Evolutionary conservation across 495 filamentous ascomycete species (phyloP).

Genomic region (Penicillium silybi): DNA sequence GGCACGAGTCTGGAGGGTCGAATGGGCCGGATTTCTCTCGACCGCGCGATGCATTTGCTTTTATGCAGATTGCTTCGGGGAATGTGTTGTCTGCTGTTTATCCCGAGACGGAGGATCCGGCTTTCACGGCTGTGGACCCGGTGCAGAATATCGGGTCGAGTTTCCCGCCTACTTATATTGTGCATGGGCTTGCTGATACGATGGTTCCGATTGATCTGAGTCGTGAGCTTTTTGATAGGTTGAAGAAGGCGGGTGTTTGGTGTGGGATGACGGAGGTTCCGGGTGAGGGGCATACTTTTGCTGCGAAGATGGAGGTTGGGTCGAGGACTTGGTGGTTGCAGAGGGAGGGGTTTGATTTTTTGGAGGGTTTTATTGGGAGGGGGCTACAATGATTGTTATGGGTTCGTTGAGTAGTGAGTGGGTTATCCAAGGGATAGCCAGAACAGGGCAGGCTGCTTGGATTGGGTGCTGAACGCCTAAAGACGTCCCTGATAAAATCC

Average conservation of each 20-base stretch:
- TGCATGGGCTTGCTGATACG: conserved; percentile 25
- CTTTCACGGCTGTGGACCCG: conserved; percentile 25
- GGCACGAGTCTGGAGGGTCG: conserved; percentile 18
- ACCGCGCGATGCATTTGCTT: conserved; percentile 33
- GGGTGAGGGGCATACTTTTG: conserved; percentile 36
- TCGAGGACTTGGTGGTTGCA: conserved; percentile 33
- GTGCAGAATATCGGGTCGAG: conserved; percentile 10
- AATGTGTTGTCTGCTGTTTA: conserved; percentile 26
- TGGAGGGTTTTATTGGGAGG: conserved; percentile 28
- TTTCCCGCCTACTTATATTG: conserved; percentile 33
- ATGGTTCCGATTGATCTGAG: conserved; percentile 31
- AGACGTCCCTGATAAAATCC: no score
- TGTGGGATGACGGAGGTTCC: conserved; percentile 35
- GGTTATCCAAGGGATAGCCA: no score
- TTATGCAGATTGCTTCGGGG: conserved; percentile 33
- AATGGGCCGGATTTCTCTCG: conserved; percentile 28
- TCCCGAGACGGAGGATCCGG: conserved; percentile 9
- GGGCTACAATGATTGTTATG: no score
- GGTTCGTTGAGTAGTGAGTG: no score
- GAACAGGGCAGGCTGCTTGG: no score
- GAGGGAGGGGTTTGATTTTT: conserved; percentile 34
- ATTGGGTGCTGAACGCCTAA: no score
- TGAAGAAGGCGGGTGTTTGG: conserved; percentile 19
- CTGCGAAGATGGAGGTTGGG: conserved; percentile 32
- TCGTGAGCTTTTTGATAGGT: conserved; percentile 12